Evolutionary conservation across 164 flowering plant species (phyloP).

Genomic region (Vitis vinifera): DNA sequence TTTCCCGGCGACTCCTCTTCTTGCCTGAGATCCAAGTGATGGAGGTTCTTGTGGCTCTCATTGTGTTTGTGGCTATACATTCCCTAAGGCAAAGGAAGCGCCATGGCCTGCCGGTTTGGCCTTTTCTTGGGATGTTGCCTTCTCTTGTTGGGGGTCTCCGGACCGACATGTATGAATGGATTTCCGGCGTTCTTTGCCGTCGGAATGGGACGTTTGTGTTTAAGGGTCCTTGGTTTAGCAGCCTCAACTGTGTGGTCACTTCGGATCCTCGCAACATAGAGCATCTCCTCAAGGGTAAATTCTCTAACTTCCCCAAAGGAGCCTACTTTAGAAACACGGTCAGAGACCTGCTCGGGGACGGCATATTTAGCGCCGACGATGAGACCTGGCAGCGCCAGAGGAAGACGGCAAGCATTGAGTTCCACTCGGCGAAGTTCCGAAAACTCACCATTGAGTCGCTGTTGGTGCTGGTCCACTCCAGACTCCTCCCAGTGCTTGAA

Average conservation of each 20-base stretch:
- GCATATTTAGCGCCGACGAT: conserved; percentile 84
- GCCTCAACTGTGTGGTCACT: conserved; percentile 70
- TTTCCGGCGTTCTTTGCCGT: conserved; percentile 39
- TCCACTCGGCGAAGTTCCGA: conserved; percentile 78
- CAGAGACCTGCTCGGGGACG: conserved; percentile 80
- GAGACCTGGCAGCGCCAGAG: conserved; percentile 82
- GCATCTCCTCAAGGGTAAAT: conserved; percentile 73
- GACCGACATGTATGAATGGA: conserved; percentile 66
- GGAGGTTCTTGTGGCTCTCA: conserved; percentile 55
- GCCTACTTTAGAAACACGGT: conserved; percentile 48
- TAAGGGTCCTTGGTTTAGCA: conserved; percentile 68
- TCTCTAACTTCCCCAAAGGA: conserved; percentile 76
- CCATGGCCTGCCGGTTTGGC: conserved; percentile 81
- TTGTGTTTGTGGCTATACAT: conserved; percentile 55
- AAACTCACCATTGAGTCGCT: conserved; percentile 59
- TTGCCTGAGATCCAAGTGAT: conserved; percentile 49
- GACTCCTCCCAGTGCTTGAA: conserved; percentile 66
- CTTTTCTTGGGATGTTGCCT: conserved; percentile 83
- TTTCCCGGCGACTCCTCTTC: conserved; percentile 18
- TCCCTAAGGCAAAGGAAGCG: conserved; percentile 52
- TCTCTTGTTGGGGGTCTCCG: conserved; percentile 49
- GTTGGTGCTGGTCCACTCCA: conserved; percentile 59
- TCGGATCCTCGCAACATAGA: conserved; percentile 83
- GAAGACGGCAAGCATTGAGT: conserved; percentile 84
- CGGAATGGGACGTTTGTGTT: conserved; percentile 68